Evolutionary conservation across 208 protist species (phyloP).

Genomic region (Trypanosoma theileri): DNA sequence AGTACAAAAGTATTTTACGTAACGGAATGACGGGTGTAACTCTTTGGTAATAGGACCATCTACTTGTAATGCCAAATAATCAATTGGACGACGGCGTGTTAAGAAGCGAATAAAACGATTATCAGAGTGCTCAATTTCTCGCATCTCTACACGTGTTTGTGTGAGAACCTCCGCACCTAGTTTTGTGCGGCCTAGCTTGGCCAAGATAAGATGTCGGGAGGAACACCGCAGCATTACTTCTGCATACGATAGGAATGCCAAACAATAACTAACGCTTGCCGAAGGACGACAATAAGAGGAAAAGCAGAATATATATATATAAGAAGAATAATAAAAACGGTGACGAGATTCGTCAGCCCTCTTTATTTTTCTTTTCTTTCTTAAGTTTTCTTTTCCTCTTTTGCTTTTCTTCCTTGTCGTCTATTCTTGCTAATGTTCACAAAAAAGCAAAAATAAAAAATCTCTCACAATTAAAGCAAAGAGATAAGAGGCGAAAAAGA

Average conservation of each 20-base stretch:
- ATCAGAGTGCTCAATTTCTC: conserved; percentile 43
- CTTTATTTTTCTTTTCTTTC: conserved; percentile 2
- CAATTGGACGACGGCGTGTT: conserved; percentile 63
- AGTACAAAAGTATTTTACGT: conserved; percentile 60
- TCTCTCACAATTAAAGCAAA: not conserved
- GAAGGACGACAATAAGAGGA: conserved; percentile 20
- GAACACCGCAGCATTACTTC: conserved; percentile 49
- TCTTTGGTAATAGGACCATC: conserved; percentile 64
- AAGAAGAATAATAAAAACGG: not conserved
- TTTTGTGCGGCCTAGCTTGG: conserved; percentile 62
- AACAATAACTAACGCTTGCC: not conserved
- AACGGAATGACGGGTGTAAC: conserved; percentile 67
- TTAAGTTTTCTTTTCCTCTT: not conserved
- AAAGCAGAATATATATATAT: conserved; percentile 9
- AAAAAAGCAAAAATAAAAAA: not conserved
- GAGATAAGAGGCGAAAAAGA: no score
- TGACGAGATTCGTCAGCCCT: not conserved
- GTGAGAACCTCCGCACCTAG: conserved; percentile 75
- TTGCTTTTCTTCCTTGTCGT: conserved; percentile 2
- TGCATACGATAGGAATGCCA: not conserved
- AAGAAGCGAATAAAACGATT: conserved; percentile 69
- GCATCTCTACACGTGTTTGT: conserved; percentile 76
- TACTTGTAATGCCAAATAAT: conserved; percentile 75
- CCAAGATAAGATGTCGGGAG: conserved; percentile 37
- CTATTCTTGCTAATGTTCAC: not conserved